Evolutionary conservation across 306 rosid species (phyloP), one percentile per base, ranked within the genome.

Genomic region (Trifolium repens): DNA sequence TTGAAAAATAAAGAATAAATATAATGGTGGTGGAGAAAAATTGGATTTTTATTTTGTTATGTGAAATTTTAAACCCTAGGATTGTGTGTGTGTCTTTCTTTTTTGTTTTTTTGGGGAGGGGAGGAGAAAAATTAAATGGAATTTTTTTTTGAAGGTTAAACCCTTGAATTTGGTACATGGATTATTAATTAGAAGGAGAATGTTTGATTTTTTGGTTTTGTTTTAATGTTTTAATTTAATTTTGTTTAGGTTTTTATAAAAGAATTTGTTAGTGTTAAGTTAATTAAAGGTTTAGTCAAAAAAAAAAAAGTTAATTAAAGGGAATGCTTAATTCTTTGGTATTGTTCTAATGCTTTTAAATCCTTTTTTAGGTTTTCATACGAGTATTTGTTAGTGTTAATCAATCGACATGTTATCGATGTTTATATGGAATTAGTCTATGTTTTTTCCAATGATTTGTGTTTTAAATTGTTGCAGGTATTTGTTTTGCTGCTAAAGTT

Each of bases 1-100:
- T 66, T 6, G 9, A 6, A 13, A 30, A 74, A 46, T 60, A 27
- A 3, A 16, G 24, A 12, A 49, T 32, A 34, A 1, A 3, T 12
- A 34, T 35, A 32, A 43, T 13, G 7, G 22, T 37, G 7, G 1
- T 1, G 35, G 43, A 0, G 13, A 63, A 61, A 60, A 30, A 40
- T 8, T n/a, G 8, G 8, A 8, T 9, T 27, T 53, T 64, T 64
- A 5, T 69, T 69, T 75, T 55, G 11, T 35, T 10, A 14, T 11
- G 22, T 16, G 0, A 74, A 42, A 34, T 76, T 69, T 62, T 9
- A 74, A 82, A 68, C 73, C 83, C 77, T 74, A 68, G 69, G 44
- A 24, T 49, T 49, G 8, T 12, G 11, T 3, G 0, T 1, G 4
- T 32, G 6, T 30, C 5, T 32, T 4, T 32, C 53, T 73, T 73